A percentile compares a stretch with the other conserved stretches of the same genome.
These are phyloP conservation scores for Dillenia turbinata DNA, from an alignment of 164 flowering plant genomes.

Conservation along the genomic window DNA sequence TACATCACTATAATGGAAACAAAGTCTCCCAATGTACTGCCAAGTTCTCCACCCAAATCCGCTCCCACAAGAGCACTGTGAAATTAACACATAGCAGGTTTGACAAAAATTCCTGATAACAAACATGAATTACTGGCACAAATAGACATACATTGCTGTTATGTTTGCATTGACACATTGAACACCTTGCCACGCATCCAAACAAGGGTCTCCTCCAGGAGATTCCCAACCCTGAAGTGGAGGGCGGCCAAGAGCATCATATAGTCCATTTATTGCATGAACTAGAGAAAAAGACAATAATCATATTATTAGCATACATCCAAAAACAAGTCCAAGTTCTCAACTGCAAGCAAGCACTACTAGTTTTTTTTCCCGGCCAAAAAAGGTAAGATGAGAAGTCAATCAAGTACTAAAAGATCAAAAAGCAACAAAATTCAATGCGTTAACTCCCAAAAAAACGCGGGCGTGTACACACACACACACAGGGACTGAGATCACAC, in stretches of 20 bases:
- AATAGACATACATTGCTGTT: slow-evolving; percentile 54
- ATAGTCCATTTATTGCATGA: slow-evolving; percentile 57
- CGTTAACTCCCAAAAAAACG: too few species aligned
- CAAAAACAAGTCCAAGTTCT: too few species aligned
- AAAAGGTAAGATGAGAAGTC: too few species aligned
- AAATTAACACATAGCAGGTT: not conserved
- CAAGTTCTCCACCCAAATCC: slow-evolving; percentile 52
- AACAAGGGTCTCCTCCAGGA: slow-evolving; percentile 86
- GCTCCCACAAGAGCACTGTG: slow-evolving; percentile 32
- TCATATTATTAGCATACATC: not conserved
- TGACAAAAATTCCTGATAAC: not conserved
- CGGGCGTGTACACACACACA: too few species aligned
- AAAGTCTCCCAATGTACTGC: slow-evolving; percentile 31
- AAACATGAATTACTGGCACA: slow-evolving; percentile 1
- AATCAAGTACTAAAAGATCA: too few species aligned
- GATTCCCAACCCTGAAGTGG: slow-evolving; percentile 68
- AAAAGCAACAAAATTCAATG: too few species aligned
- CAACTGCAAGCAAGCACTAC: too few species aligned
- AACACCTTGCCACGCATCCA: slow-evolving; percentile 81
- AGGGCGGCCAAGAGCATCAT: slow-evolving; percentile 58
- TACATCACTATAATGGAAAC: slow-evolving; percentile 45
- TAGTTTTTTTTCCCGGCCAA: too few species aligned
- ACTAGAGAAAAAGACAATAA: slow-evolving; percentile 32
- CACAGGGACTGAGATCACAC: too few species aligned
- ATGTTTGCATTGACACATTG: slow-evolving; percentile 68